Evolutionary conservation across 768 basidiomycete genomes (phyloP).

Genomic region (Tulasnella sp.): DNA sequence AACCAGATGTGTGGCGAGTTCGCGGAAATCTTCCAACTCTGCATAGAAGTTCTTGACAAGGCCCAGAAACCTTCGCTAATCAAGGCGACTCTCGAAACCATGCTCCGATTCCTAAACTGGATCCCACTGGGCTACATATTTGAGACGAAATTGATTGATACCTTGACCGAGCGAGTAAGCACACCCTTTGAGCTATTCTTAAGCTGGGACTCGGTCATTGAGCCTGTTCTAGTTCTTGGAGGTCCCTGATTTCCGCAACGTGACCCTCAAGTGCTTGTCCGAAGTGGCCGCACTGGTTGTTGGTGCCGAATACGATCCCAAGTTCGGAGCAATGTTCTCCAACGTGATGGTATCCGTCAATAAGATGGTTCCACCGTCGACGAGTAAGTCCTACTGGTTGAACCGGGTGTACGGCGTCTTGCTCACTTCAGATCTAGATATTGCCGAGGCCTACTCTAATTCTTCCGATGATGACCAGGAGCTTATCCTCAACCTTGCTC

Average conservation of each 20-base stretch:
- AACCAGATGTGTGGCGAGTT: slow-evolving; percentile 98
- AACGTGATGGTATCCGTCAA: slow-evolving; percentile 98
- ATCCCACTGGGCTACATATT: slow-evolving; percentile 99
- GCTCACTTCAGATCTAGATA: slow-evolving; percentile 43
- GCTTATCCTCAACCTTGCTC: slow-evolving; percentile 90
- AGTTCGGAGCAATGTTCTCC: slow-evolving; percentile 95
- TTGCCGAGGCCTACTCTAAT: slow-evolving; percentile 84
- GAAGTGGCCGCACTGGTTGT: slow-evolving; percentile 95
- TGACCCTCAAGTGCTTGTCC: slow-evolving; percentile 92
- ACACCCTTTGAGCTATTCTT: slow-evolving; percentile 14
- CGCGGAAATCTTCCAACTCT: slow-evolving; percentile 95
- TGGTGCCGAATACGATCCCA: slow-evolving; percentile 93
- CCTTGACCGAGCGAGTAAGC: slow-evolving; percentile 76
- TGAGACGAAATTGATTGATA: slow-evolving; percentile 94
- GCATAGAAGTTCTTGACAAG: slow-evolving; percentile 93
- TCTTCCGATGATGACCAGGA: slow-evolving; percentile 93
- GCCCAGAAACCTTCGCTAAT: slow-evolving; percentile 95
- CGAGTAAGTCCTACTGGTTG: slow-evolving; percentile 42
- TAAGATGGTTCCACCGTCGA: slow-evolving; percentile 92
- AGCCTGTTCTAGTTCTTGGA: slow-evolving; percentile 78
- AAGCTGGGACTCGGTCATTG: background rate
- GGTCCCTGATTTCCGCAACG: slow-evolving; percentile 92
- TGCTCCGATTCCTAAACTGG: slow-evolving; percentile 96
- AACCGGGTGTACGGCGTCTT: background rate
- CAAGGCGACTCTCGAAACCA: slow-evolving; percentile 89